Percentiles rank a stretch among this genome's conserved stretches.
Conservation (phyloP, 2,329 filamentous ascomycete species). For the Cercospora sp. region DNA sequence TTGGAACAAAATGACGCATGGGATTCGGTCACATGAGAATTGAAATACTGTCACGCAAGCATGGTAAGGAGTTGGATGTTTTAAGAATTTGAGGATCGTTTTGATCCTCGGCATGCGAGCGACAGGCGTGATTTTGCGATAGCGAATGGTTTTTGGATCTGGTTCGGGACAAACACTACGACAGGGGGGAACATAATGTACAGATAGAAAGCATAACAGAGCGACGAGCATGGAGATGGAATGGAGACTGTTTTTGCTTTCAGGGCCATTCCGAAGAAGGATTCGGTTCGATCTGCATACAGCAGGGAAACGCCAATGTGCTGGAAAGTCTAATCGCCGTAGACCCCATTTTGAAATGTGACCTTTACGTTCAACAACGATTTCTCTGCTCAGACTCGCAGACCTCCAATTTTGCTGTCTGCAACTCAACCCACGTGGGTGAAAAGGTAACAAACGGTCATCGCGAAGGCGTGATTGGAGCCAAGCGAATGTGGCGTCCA, state of each 20-base stretch:
- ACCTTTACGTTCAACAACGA: too few species aligned
- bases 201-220: background rate
- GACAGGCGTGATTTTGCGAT: background rate
- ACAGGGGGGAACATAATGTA: background rate
- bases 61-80: background rate
- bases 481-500: constrained; percentile 4
- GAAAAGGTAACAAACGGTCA: background rate
- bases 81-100: background rate
- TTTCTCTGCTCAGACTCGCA: background rate
- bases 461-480: constrained; percentile 10
- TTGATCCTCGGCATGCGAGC: background rate
- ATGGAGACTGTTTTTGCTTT: background rate
- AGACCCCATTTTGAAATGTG: too few species aligned
- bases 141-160: background rate
- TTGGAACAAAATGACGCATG: background rate
- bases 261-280: too few species aligned
- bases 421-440: background rate
- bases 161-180: background rate
- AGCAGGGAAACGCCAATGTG: background rate
- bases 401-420: background rate
- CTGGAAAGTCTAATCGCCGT: background rate
- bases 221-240: background rate
- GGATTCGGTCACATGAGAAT: background rate
- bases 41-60: background rate
- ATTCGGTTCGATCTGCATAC: background rate